Evolutionary conservation across 2,329 filamentous ascomycete species (phyloP), one percentile per base, ranked within the genome.

Genomic region (Trichoderma atrobrunneum): DNA sequence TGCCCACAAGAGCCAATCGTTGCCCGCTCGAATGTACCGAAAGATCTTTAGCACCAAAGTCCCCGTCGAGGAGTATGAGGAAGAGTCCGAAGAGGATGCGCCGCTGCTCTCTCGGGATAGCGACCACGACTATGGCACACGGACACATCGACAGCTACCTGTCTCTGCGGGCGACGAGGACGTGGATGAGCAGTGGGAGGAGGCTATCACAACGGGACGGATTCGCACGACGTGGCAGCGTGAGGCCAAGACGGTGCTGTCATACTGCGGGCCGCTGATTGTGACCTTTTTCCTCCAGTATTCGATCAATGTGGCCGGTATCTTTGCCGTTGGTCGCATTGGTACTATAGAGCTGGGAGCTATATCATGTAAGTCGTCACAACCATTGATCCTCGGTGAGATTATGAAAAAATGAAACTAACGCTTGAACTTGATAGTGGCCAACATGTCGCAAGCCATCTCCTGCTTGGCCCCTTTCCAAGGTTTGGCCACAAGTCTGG

Each of bases 151-250:
- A 82, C 59, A 64, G 59, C 12, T 16, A 8, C 7, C 59, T 8
- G 83, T 84, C 12, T 83, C 85, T 26, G 83, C 83, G 51, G 67
- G 39, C 39, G 84, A 84, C 71, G 84, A 86, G 5, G 88, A 89
- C 60, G 85, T 95, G 65, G 89, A 92, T 76, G 87, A 90, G 77
- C 91, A 93, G 78, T 97, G 94, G 94, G 91, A 95, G 74, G 92
- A 94, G 74, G 95, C 95, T 0, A 92, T 98, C 12, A 87, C 89
- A 1, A 88, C 92, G 0, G 94, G 94, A 12, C 88, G 90, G 78
- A 95, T 98, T 75, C 91, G 91, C 68, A 98, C 95, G 5, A 97
- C 94, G 6, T 98, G 95, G 94, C 91, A 92, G 81, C 90, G 95
- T 74, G 95, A 98, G 84, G 87, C 92, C 56, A 94, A 95, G 83